Evolutionary conservation across 2,329 filamentous ascomycete genomes (phyloP).

Genomic region (Pestalotiopsis sp.): DNA sequence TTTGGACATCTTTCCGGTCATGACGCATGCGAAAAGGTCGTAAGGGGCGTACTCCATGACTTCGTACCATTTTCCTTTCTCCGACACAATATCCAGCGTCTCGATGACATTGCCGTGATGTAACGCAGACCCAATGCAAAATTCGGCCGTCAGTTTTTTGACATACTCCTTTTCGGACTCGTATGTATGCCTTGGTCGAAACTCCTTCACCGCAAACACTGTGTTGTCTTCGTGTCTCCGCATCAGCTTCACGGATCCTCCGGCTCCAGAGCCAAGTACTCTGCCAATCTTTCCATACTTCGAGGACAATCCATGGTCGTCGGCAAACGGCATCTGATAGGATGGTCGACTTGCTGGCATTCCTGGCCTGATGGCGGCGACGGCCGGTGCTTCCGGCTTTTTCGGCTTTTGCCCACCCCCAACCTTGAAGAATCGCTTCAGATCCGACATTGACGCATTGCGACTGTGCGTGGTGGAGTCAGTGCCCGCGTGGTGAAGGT

Average conservation of each 20-base stretch:
- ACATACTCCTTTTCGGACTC: conserved; percentile 94
- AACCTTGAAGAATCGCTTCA: conserved; percentile 95
- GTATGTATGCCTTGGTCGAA: conserved; percentile 86
- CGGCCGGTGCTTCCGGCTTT: conserved; percentile 63
- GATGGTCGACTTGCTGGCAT: conserved; percentile 48
- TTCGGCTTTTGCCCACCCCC: conserved; percentile 70
- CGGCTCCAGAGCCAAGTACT: conserved; percentile 89
- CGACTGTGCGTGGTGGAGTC: conserved; percentile 51
- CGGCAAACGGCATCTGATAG: conserved; percentile 81
- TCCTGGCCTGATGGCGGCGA: conserved; percentile 51
- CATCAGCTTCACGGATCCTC: conserved; percentile 91
- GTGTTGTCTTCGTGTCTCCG: conserved; percentile 89
- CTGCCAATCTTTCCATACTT: conserved; percentile 97
- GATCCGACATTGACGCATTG: conserved; percentile 85
- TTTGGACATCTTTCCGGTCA: conserved; percentile 95
- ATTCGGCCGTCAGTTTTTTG: conserved; percentile 97
- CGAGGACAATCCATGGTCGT: conserved; percentile 85
- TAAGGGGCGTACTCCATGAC: conserved; percentile 99
- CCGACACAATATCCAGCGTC: conserved; percentile 92
- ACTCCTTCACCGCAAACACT: conserved; percentile 97
- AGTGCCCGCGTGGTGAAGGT: conserved; percentile 46
- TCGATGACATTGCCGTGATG: conserved; percentile 99
- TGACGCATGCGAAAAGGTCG: conserved; percentile 96
- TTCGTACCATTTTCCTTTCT: conserved; percentile 93
- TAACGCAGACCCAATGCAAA: conserved; percentile 94